These are phyloP conservation scores for Blastocystis sp. DNA, from an alignment of 352 stramenopile species.

Conservation along the genomic window DNA sequence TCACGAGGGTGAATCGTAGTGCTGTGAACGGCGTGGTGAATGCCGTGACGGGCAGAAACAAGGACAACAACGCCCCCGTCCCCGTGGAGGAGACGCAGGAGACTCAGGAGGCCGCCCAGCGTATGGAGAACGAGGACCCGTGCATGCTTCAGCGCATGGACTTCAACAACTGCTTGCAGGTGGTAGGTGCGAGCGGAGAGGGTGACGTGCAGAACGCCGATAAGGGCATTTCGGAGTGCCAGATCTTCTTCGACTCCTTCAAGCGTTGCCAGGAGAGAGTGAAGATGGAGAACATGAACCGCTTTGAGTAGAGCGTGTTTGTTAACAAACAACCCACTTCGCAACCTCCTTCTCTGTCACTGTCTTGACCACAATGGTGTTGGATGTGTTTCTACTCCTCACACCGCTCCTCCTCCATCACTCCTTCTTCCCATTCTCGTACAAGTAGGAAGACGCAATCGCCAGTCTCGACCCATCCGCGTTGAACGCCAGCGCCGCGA, in stretches of 20 bases:
- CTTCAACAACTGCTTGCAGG: slow-evolving; percentile 44
- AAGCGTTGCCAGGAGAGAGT: slow-evolving; percentile 36
- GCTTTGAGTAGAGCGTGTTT: neutral
- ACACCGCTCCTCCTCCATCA: neutral
- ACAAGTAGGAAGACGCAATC: slow-evolving; percentile 81
- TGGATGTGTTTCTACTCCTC: neutral
- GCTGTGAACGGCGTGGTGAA: slow-evolving; percentile 34
- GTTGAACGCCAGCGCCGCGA: slow-evolving; percentile 81
- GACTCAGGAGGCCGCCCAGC: neutral
- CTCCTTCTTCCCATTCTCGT: slow-evolving; percentile 82
- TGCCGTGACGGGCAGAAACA: neutral
- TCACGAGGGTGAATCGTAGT: neutral
- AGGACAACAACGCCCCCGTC: neutral
- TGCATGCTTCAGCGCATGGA: slow-evolving; percentile 23
- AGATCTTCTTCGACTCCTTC: slow-evolving; percentile 57
- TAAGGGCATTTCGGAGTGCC: slow-evolving; percentile 42
- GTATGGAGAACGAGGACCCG: neutral
- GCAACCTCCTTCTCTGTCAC: neutral
- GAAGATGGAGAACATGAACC: slow-evolving; percentile 1
- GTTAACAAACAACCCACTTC: neutral
- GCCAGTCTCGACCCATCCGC: slow-evolving; percentile 80
- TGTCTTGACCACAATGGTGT: neutral
- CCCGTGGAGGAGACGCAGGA: neutral
- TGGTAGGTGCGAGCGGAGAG: neutral
- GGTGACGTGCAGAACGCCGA: slow-evolving; percentile 16